A percentile compares a stretch with the other conserved stretches of the same genome.
Evolutionary conservation across 2,329 filamentous ascomycete genomes (phyloP).

Genomic region (Catunica adiposa): DNA sequence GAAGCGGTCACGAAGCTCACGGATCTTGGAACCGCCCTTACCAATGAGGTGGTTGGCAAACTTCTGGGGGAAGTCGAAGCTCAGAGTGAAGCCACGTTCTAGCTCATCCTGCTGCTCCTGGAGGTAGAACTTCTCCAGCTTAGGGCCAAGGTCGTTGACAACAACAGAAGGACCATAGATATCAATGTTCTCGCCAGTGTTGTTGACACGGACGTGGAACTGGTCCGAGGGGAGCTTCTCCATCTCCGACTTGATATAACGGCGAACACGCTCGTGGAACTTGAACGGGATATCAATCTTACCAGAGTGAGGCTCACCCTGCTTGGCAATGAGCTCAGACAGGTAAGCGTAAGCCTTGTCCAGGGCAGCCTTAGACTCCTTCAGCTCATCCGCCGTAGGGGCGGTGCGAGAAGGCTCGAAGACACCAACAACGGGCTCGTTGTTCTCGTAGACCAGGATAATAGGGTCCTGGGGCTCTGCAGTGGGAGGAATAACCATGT

Average conservation of each 20-base stretch:
- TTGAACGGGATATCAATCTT: conserved; percentile 36
- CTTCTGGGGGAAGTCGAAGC: conserved; percentile 89
- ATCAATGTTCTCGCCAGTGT: conserved; percentile 44
- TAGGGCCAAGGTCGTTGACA: conserved; percentile 54
- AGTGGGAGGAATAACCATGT: conserved; percentile 52
- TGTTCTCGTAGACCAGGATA: conserved; percentile 59
- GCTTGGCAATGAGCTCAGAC: conserved; percentile 38
- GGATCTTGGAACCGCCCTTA: conserved; percentile 50
- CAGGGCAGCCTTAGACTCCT: conserved; percentile 40
- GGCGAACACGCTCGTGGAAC: conserved; percentile 45
- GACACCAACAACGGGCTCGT: conserved; percentile 27
- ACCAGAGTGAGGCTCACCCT: conserved; percentile 35
- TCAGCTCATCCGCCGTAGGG: conserved; percentile 29
- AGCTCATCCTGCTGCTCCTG: conserved; percentile 87
- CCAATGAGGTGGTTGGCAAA: conserved; percentile 73
- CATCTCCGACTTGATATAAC: conserved; percentile 50
- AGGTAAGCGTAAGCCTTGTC: conserved; percentile 41
- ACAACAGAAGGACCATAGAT: conserved; percentile 61
- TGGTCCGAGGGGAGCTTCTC: conserved; percentile 36
- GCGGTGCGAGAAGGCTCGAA: conserved; percentile 39
- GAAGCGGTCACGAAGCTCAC: conserved; percentile 48
- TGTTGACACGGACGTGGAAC: conserved; percentile 43
- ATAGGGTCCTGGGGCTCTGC: conserved; percentile 43
- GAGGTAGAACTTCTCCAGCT: conserved; percentile 63
- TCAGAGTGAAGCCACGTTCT: conserved; percentile 71